These are phyloP conservation scores for Zoysia matrella DNA, from an alignment of 202 grass and related monocot species.

Conservation along the genomic window DNA sequence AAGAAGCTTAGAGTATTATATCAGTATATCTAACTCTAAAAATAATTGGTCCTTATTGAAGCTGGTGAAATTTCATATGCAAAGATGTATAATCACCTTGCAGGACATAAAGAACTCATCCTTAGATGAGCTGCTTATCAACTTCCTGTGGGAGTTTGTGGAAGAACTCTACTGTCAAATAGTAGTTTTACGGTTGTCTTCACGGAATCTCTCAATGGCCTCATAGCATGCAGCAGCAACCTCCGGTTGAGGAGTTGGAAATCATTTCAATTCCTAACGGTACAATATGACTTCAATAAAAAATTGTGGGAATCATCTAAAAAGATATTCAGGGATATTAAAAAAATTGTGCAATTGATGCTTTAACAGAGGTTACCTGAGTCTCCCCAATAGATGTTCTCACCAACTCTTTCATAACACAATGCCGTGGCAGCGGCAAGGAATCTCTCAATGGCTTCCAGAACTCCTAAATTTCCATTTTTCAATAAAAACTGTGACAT, in stretches of 20 bases:
- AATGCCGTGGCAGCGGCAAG: conserved; percentile 26
- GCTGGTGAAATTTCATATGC: too few species aligned
- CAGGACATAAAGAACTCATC: too few species aligned
- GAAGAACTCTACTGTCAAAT: conserved; percentile 97
- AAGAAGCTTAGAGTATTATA: too few species aligned
- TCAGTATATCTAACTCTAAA: too few species aligned
- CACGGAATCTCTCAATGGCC: conserved; percentile 82
- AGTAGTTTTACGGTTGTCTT: conserved; percentile 85
- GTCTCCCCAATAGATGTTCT: conserved; percentile 92
- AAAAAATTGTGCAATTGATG: background rate
- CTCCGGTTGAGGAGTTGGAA: conserved; percentile 87
- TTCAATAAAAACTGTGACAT: too few species aligned
- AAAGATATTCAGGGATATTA: background rate
- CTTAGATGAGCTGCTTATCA: conserved; percentile 43
- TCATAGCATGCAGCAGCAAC: conserved; percentile 80
- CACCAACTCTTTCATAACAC: conserved; percentile 93
- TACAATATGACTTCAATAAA: conserved; percentile 24
- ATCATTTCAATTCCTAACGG: conserved; percentile 83
- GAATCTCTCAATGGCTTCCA: too few species aligned
- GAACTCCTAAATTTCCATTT: too few species aligned
- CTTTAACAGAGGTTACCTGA: conserved; percentile 58
- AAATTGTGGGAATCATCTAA: background rate
- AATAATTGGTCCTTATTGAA: too few species aligned
- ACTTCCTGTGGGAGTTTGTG: conserved; percentile 90
- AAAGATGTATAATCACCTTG: too few species aligned